phyloP scores from a whole-genome alignment of 2,329 filamentous ascomycete species.

The Immersiporthe knoxdaviesiana region DNA sequence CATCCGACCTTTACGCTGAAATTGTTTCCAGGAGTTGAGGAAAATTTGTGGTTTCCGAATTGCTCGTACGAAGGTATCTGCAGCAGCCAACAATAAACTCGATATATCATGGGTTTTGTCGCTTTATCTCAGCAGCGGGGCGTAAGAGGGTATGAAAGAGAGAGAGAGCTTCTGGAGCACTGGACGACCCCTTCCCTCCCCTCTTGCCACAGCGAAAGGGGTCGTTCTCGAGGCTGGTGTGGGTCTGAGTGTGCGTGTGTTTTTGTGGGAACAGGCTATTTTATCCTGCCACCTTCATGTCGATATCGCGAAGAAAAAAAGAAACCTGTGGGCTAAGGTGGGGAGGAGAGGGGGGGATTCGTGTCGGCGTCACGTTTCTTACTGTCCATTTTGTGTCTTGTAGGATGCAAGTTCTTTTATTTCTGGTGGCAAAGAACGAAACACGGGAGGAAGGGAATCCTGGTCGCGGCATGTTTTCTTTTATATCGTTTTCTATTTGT shows the following conservation, averaged over 20 bases:
- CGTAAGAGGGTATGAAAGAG: conserved; percentile 12
- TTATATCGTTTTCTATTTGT: too few relatives aligned
- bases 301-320: conserved; percentile 22
- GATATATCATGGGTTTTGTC: conserved; percentile 5
- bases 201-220: conserved; percentile 5
- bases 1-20: conserved; percentile 20
- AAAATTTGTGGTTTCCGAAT: conserved; percentile 15
- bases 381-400: conserved; percentile 29
- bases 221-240: conserved; percentile 15
- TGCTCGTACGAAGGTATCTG: conserved; percentile 18
- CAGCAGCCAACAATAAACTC: conserved; percentile 24
- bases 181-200: background rate
- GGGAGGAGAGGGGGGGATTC: background rate
- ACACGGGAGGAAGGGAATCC: conserved; percentile 27
- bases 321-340: conserved; percentile 22
- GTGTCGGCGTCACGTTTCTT: conserved; percentile 25
- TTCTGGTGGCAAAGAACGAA: conserved; percentile 27
- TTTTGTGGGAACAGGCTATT: conserved; percentile 8
- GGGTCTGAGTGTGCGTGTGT: too few relatives aligned
- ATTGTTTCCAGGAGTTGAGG: conserved; percentile 13
- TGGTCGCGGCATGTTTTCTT: conserved; percentile 39
- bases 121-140: conserved; percentile 14
- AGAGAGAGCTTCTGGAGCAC: background rate
- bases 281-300: conserved; percentile 19
- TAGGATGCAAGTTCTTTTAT: conserved; percentile 26